These are phyloP conservation scores for Stagonosporopsis cucurbitacearum DNA, from an alignment of 2,329 filamentous ascomycete genomes.

Conservation along the genomic window DNA sequence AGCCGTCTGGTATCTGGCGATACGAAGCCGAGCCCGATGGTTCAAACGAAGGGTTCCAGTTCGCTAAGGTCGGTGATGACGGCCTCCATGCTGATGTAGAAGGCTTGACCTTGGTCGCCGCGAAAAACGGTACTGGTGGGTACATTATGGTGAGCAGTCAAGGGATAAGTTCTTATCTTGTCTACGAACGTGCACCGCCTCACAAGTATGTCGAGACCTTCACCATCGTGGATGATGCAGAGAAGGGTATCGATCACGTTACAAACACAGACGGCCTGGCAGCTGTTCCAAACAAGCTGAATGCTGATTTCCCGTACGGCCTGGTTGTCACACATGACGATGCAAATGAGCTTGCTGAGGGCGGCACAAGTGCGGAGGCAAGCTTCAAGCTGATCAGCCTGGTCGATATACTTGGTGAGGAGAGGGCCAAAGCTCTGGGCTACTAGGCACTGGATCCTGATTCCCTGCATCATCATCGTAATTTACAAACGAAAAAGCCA, in stretches of 20 bases:
- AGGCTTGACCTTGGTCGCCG: slow-evolving; percentile 60
- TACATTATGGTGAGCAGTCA: slow-evolving; percentile 62
- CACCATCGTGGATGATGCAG: slow-evolving; percentile 53
- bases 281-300: slow-evolving; percentile 55
- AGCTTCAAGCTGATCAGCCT: slow-evolving; percentile 58
- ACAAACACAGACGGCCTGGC: slow-evolving; percentile 62
- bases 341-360: slow-evolving; percentile 57
- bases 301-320: slow-evolving; percentile 47
- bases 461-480: background rate
- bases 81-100: slow-evolving; percentile 61
- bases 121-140: slow-evolving; percentile 52
- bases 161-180: slow-evolving; percentile 60
- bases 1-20: slow-evolving; percentile 60
- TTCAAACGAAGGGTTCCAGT: slow-evolving; percentile 40
- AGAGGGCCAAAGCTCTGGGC: slow-evolving; percentile 27
- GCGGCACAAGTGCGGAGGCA: slow-evolving; percentile 55
- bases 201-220: slow-evolving; percentile 60
- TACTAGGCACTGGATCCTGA: slow-evolving; percentile 14
- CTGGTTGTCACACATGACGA: slow-evolving; percentile 62
- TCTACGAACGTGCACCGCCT: slow-evolving; percentile 58
- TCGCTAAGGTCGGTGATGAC: slow-evolving; percentile 55
- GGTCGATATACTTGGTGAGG: slow-evolving; percentile 36
- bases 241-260: slow-evolving; percentile 57
- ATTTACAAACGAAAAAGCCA: background rate
- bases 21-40: slow-evolving; percentile 60